Percentiles rank a stretch among this genome's conserved stretches.
phyloP scores from a whole-genome alignment of 169 alveolate genomes.

The Plasmodium malariae region DNA sequence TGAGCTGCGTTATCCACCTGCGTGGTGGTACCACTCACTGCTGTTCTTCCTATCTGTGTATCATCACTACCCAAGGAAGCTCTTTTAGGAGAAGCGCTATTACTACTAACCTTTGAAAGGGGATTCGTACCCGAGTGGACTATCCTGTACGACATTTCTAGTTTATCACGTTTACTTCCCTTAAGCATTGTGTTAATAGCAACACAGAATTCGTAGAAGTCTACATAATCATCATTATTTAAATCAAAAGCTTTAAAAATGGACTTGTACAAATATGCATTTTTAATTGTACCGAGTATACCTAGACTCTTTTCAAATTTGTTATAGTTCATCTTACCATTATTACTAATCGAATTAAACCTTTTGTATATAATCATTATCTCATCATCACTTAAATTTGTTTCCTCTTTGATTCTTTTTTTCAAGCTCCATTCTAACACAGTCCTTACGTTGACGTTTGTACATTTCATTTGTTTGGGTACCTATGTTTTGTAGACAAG shows the following conservation, averaged over 20 bases:
- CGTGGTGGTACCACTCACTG: no score
- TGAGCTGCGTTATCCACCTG: not conserved
- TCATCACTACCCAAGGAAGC: not conserved
- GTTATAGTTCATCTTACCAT: slow-evolving; percentile 26
- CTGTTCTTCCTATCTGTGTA: no score
- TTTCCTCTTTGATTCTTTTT: slow-evolving; percentile 46
- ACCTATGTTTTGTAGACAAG: no score
- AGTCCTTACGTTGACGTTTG: slow-evolving; percentile 24
- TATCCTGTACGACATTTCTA: slow-evolving; percentile 84
- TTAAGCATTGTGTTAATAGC: slow-evolving; percentile 86
- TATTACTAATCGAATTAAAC: slow-evolving; percentile 17
- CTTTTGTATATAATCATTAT: slow-evolving; percentile 31
- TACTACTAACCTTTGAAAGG: not conserved
- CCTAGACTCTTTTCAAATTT: slow-evolving; percentile 75
- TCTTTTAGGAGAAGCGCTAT: no score
- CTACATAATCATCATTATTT: slow-evolving; percentile 83
- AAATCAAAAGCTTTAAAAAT: slow-evolving; percentile 88
- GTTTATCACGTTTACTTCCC: slow-evolving; percentile 82
- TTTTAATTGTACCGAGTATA: slow-evolving; percentile 67
- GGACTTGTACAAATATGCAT: slow-evolving; percentile 52
- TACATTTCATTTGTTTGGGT: slow-evolving; percentile 66
- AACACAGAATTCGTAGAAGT: slow-evolving; percentile 85
- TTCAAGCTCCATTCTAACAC: slow-evolving; percentile 22
- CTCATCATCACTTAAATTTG: slow-evolving; percentile 42
- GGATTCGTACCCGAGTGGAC: slow-evolving; percentile 78